Percentiles rank a stretch among this genome's conserved stretches.
These are phyloP conservation scores for Phytophthora ramorum DNA, from an alignment of 352 stramenopile species.

Conservation along the genomic window DNA sequence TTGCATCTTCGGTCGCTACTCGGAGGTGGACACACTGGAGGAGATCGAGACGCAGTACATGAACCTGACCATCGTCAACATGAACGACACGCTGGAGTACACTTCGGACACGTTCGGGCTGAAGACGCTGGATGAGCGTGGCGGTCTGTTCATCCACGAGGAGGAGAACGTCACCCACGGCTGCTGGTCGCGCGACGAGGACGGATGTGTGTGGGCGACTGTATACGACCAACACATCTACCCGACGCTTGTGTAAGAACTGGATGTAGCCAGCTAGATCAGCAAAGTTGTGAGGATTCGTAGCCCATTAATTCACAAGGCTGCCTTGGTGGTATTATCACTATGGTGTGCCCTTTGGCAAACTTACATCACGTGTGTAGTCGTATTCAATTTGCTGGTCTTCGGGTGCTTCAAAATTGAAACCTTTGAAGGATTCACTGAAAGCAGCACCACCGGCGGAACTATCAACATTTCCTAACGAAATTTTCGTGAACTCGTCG, in stretches of 20 bases:
- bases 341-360: not conserved
- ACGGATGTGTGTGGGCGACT: slow-evolving; percentile 39
- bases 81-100: slow-evolving; percentile 44
- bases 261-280: not conserved
- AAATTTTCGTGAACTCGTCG: slow-evolving; percentile 80
- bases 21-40: slow-evolving; percentile 33
- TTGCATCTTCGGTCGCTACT: slow-evolving; percentile 51
- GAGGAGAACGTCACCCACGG: slow-evolving; percentile 33
- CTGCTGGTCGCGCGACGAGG: slow-evolving; percentile 45
- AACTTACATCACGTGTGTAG: slow-evolving; percentile 51
- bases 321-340: too few species aligned
- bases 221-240: slow-evolving; percentile 57
- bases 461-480: slow-evolving; percentile 55
- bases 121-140: slow-evolving; percentile 40
- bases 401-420: slow-evolving; percentile 81
- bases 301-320: not conserved
- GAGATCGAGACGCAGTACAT: slow-evolving; percentile 39
- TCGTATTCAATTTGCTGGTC: slow-evolving; percentile 62
- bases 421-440: slow-evolving; percentile 84
- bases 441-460: slow-evolving; percentile 26
- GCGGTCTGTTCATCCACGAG: slow-evolving; percentile 37
- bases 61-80: slow-evolving; percentile 38
- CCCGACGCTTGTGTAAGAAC: slow-evolving; percentile 27
- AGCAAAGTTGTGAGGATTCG: not conserved
- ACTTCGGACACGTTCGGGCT: slow-evolving; percentile 45